Percentiles rank a stretch among this genome's conserved stretches.
Evolutionary conservation across 2,329 filamentous ascomycete species (phyloP).

Genomic region (Fusarium sp.): DNA sequence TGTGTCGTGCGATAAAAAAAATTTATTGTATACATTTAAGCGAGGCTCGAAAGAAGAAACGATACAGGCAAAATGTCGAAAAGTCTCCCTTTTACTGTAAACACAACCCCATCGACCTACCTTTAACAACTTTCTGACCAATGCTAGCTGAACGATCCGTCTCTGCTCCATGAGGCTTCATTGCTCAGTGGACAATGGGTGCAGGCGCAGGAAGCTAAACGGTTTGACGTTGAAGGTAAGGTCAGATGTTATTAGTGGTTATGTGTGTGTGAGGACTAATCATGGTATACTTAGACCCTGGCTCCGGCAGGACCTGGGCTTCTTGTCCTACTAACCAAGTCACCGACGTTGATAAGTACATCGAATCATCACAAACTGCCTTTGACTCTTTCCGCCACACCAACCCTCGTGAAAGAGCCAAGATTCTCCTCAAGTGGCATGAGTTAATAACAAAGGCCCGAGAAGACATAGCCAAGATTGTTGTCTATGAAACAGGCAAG

Average conservation of each 20-base stretch:
- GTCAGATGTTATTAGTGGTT: too few species aligned
- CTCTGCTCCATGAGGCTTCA: not conserved
- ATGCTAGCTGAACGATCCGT: not conserved
- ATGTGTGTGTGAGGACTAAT: not conserved
- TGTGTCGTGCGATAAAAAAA: too few species aligned
- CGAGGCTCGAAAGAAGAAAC: too few species aligned
- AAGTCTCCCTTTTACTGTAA: too few species aligned
- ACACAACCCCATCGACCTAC: too few species aligned
- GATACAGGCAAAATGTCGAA: too few species aligned
- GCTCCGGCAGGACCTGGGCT: not conserved
- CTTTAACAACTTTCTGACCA: too few species aligned
- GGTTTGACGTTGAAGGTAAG: not conserved
- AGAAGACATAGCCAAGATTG: conserved; percentile 52
- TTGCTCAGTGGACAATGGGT: not conserved
- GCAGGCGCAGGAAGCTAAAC: not conserved
- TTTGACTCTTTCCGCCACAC: conserved; percentile 51
- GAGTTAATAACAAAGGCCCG: conserved; percentile 46
- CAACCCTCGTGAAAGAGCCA: conserved; percentile 46
- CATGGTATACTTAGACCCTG: not conserved
- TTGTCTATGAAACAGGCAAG: conserved; percentile 65
- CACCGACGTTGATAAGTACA: conserved; percentile 43
- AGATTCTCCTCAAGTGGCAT: conserved; percentile 50
- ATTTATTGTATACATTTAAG: too few species aligned
- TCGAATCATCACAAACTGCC: conserved; percentile 45
- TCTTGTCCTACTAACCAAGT: not conserved